phyloP scores from a whole-genome alignment of 352 stramenopile species.

The Achlya hypogyna region DNA sequence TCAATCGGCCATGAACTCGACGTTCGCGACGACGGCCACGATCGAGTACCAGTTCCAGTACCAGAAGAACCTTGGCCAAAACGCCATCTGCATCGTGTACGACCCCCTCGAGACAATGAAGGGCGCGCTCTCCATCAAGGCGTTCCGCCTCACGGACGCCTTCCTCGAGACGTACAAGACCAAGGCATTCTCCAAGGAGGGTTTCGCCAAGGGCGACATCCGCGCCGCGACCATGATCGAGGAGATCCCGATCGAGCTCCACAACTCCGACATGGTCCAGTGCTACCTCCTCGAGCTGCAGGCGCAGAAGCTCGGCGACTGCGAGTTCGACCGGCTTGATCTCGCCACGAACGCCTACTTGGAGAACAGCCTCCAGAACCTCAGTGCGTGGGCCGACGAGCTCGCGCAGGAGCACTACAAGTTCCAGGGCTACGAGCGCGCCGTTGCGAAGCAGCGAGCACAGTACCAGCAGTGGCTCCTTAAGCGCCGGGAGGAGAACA shows the following conservation, averaged over 20 bases:
- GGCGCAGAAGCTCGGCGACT: slow-evolving; percentile 45
- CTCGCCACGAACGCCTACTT: slow-evolving; percentile 93
- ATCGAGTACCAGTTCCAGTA: slow-evolving; percentile 95
- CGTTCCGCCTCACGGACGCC: slow-evolving; percentile 91
- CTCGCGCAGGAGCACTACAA: slow-evolving; percentile 93
- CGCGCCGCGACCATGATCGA: slow-evolving; percentile 89
- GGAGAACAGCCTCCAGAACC: slow-evolving; percentile 97
- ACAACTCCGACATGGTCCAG: slow-evolving; percentile 91
- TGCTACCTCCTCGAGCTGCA: slow-evolving; percentile 90
- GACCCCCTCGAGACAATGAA: slow-evolving; percentile 94
- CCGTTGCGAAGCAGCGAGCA: slow-evolving; percentile 73
- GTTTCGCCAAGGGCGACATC: slow-evolving; percentile 73
- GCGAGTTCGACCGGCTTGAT: slow-evolving; percentile 93
- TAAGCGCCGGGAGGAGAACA: slow-evolving; percentile 85
- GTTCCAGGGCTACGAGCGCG: slow-evolving; percentile 85
- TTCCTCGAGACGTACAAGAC: slow-evolving; percentile 90
- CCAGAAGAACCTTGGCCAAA: slow-evolving; percentile 94
- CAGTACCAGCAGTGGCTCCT: slow-evolving; percentile 81
- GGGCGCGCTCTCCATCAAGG: slow-evolving; percentile 92
- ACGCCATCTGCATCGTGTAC: slow-evolving; percentile 97
- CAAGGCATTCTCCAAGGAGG: slow-evolving; percentile 71
- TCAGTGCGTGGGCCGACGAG: slow-evolving; percentile 96
- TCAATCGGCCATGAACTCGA: slow-evolving; percentile 94
- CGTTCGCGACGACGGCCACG: slow-evolving; percentile 91
- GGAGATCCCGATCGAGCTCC: slow-evolving; percentile 93